These are phyloP conservation scores for Physcomitrellopsis africana DNA, from an alignment of 225 moss, liverwort and hornwort species.

Conservation along the genomic window DNA sequence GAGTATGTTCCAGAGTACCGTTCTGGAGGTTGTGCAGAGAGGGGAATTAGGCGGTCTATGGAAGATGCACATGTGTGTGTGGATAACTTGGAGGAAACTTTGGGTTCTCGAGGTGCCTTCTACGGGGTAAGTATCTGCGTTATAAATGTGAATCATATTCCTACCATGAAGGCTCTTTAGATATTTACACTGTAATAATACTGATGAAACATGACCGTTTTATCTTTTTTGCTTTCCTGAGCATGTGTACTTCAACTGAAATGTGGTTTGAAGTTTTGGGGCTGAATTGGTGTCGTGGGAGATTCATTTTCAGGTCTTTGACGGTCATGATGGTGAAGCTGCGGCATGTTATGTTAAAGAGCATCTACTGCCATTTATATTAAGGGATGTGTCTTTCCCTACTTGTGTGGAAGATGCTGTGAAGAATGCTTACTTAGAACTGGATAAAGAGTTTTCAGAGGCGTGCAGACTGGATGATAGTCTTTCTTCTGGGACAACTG, in stretches of 20 bases:
- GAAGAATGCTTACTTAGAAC: slow-evolving; percentile 57
- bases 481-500: slow-evolving; percentile 59
- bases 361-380: slow-evolving; percentile 54
- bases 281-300: background rate
- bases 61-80: slow-evolving; percentile 69
- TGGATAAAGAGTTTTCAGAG: slow-evolving; percentile 49
- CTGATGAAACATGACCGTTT: too few relatives aligned
- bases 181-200: too few relatives aligned
- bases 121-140: slow-evolving; percentile 53
- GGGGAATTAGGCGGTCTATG: slow-evolving; percentile 50
- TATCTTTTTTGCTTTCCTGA: too few relatives aligned
- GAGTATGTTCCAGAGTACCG: slow-evolving; percentile 70
- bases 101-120: slow-evolving; percentile 51
- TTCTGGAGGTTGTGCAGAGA: slow-evolving; percentile 66
- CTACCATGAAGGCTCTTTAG: too few relatives aligned
- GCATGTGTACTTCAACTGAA: too few relatives aligned
- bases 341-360: slow-evolving; percentile 61
- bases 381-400: slow-evolving; percentile 63
- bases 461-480: slow-evolving; percentile 40
- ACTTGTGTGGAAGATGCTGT: slow-evolving; percentile 52
- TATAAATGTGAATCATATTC: background rate
- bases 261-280: background rate
- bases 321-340: slow-evolving; percentile 65
- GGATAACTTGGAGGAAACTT: slow-evolving; percentile 51
- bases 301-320: slow-evolving; percentile 57